Base-by-base conservation (phyloP, 345 rosid species). In the Lumnitzera racemosa region DNA sequence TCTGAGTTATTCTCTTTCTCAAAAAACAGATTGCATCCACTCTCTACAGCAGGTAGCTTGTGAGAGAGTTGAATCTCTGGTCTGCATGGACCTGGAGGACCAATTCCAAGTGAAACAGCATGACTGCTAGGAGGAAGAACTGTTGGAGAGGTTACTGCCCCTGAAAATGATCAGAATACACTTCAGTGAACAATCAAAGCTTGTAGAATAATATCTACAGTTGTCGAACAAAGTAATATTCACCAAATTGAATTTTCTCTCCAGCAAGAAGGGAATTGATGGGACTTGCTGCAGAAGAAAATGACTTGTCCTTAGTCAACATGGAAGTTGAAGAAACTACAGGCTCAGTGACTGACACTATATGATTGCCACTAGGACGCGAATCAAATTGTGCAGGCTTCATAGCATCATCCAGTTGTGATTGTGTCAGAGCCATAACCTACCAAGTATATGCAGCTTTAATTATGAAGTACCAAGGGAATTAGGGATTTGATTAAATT, bases 241-340 rank as follows among this genome's bases (percentile, higher is more conserved):
- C 77, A 95, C 97, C 99, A 67, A 95, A 90, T 72, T 95, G 97
- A 78, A 95, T 90, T 72, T 88, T 95, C 70, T 90, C 95, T 71
- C 96, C 99, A 1, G 90, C 90, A 66, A 94, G 96, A 67, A 90
- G 78, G 62, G 97, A 88, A 66, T 81, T 83, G 56, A 90, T 67
- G 70, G 96, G 94, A 70, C 83, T 82, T 17, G 85, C 72, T 63
- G 79, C 56, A 56, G 96, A 81, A 60, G 88, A 68, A 74, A 76
- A 88, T 49, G 89, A 72, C 67, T 71, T 83, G 61, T 84, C 95
- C 79, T 84, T 84, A 16, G 67, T 56, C 72, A 75, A 69, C 36
- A 76, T 70, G 47, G 97, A 74, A 13, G 85, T 69, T 53, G 88
- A 70, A 50, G 84, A 67, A 58, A 77, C 53, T 74, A 64, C 78